Base-by-base conservation (phyloP, 2,329 filamentous ascomycete genomes). In the Ophiostoma tasmaniense region DNA sequence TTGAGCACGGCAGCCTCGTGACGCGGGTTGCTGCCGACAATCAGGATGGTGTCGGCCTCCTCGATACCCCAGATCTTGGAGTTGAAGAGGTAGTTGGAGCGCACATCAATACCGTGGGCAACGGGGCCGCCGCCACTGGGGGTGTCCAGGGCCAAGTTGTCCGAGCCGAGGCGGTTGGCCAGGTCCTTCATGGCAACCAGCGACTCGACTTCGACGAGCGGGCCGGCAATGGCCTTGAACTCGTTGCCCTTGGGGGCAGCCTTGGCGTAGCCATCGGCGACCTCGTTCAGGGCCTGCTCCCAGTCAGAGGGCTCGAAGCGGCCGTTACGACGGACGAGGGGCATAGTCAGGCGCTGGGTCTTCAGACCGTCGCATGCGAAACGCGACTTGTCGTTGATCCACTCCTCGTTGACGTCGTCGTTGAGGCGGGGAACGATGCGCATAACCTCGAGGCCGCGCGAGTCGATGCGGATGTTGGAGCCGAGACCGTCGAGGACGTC, bases 351-450 rank as follows among this genome's bases (percentile, higher is more conserved):
- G 77, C 95, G 88, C 81, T 99, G 95, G 64, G 94, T 98, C 86
- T 93, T 96, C 73, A 99, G 85, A 66, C 95, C 95, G 78, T 99
- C 95, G 78, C 93, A 96, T 59, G 95, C 94, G 78, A 98, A 99
- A 73, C 95, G 89, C 55, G 92, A 89, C 85, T 98, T 99, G 83
- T 99, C 95, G 80, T 98, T 95, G 79, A 99, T 98, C 95, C 95
- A 99, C 80, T 99, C 95, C 82, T 99, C 95, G 79, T 99, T 99
- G 75, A 99, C 88, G 75, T 98, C 93, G 77, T 99, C 95, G 78
- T 99, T 99, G 71, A 99, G 85, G 75, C 95, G 88, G 70, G 95
- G 95, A 20, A 97, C 78, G 71, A 99, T 85, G 75, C 95, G 90
- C 93, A 99, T 97, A 67, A 99, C 94, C 81, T 98, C 93, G 73